A percentile compares a stretch with the other conserved stretches of the same genome.
Conservation (phyloP, 257 asterid species). For the Paulownia fortunei region DNA sequence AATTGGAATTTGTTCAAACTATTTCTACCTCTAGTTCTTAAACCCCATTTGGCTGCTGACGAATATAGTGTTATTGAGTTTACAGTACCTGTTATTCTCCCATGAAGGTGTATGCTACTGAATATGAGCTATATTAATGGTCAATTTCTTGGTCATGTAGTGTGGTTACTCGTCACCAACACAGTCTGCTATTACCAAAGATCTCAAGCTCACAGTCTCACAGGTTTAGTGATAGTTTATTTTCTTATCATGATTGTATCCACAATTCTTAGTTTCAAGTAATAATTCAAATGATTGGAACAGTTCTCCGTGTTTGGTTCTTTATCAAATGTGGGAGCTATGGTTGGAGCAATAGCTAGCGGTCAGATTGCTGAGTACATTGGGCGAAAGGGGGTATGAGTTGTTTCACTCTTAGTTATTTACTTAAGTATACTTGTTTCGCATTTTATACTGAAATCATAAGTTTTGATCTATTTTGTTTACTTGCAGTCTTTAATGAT, state of each 20-base stretch:
- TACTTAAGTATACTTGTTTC: background rate
- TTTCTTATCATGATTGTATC: conserved; percentile 19
- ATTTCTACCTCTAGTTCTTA: background rate
- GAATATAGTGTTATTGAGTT: background rate
- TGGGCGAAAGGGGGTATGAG: conserved; percentile 89
- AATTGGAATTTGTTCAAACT: background rate
- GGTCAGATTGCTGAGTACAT: conserved; percentile 97
- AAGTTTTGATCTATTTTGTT: conserved; percentile 4
- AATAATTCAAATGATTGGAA: conserved; percentile 32
- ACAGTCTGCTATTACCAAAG: conserved; percentile 65
- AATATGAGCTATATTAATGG: conserved; percentile 9
- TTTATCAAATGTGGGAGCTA: conserved; percentile 90
- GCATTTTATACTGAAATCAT: background rate
- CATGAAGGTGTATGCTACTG: background rate
- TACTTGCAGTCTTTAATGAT: conserved; percentile 73
- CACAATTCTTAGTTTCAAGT: background rate
- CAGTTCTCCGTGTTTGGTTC: conserved; percentile 96
- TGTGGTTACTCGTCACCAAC: conserved; percentile 94
- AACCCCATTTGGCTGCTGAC: background rate
- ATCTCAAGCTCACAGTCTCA: conserved; percentile 78
- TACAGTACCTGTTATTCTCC: background rate
- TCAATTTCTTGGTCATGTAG: conserved; percentile 49
- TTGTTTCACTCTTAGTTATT: background rate
- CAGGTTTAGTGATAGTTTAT: conserved; percentile 56
- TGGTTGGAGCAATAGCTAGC: conserved; percentile 98